Base-by-base conservation (phyloP, 2,329 filamentous ascomycete genomes). In the Thielaviopsis ethacetica region DNA sequence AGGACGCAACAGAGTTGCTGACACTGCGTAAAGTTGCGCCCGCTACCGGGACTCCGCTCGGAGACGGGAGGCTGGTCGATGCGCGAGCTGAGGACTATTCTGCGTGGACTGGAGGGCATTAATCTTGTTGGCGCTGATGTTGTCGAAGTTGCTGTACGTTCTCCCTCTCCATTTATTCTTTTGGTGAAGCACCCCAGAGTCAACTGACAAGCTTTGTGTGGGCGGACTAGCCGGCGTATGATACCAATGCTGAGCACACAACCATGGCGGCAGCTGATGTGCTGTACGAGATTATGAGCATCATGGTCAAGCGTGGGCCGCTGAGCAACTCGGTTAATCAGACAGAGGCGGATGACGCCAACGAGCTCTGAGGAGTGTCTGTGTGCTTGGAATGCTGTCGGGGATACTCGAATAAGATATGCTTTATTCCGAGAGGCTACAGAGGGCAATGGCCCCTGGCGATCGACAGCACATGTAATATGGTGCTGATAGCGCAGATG, bases 251-350 rank as follows among this genome's bases (percentile, higher is more conserved):
- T 1, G 83, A 86, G 70, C 74, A 81, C 63, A 86, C 83, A 1
- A 86, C 83, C n/a, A 86, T 86, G 82, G 83, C 83, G 1, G 83
- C 83, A 2, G 83, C 83, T 4, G 70, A 90, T 69, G 79, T 80
- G 0, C 71, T 91, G 21, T 91, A 85, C 66, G 86, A 91, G 70
- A 80, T 91, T 54, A 86, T 90, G 79, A 87, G 81, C 13, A 76
- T 91, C 62, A 91, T 90, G 86, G 85, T 89, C 17, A 88, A 89
- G 76, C 83, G 82, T 65, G 86, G 86, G 0, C 84, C 85, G 0
- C 71, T 88, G 63, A 84, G 78, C 64, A 68, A 73, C 44, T 74
- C 75, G 69, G 63, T 72, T 13, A 53, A 61, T 12, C 54, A 56
- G 0, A 59, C 62, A 26, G 61, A 64, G 49, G 59, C 53, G 52